Evolutionary conservation across 495 filamentous ascomycete species (phyloP), one percentile per base, ranked within the genome.

Genomic region (Trichocladium uniseriatum): DNA sequence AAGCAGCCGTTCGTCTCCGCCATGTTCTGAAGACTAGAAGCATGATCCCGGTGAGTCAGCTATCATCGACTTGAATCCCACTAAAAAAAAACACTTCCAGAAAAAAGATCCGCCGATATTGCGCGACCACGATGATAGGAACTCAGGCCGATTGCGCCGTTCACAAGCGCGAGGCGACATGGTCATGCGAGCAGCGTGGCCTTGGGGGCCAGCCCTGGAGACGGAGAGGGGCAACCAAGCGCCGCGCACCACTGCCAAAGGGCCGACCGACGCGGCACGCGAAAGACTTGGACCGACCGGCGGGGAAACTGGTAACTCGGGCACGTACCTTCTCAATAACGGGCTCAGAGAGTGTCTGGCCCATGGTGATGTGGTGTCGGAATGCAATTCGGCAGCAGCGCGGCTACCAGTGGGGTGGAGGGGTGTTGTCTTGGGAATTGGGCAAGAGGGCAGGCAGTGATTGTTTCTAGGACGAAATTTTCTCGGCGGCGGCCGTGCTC

Each of bases 341-440:
- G 43, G 92, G 92, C 77, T 98, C 94, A 65, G 92, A 97, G 64
- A 98, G 83, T 67, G 92, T 98, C 79, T 98, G 92, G 80, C 92
- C 92, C 92, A 98, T 98, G 64, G 60, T 67, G 62, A 61, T 38
- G 53, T 21, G 43, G 39, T 48, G 28, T 51, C 43, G 44, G 44
- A 48, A 43, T 50, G 49, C 41, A 36, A 51, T 46, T 56, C 38
- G 54, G 52, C 50, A 59, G 55, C 53, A 44, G 28, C 38, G 48
- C 54, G 53, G 55, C 62, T 57, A 61, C 60, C 57, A 43, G 54
- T 48, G 38, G 45, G 44, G 42, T 38, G 50, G 45, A 51, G 46
- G 34, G n/a, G 11, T 45, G 31, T 35, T 35, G 31, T 38, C 24
- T 31, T 28, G 43, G 43, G 52, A 53, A 29, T 39, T 42, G 46